Evolutionary conservation across 208 protist genomes (phyloP), one percentile per base, ranked within the genome.

Genomic region (Trypanosoma cruzi): DNA sequence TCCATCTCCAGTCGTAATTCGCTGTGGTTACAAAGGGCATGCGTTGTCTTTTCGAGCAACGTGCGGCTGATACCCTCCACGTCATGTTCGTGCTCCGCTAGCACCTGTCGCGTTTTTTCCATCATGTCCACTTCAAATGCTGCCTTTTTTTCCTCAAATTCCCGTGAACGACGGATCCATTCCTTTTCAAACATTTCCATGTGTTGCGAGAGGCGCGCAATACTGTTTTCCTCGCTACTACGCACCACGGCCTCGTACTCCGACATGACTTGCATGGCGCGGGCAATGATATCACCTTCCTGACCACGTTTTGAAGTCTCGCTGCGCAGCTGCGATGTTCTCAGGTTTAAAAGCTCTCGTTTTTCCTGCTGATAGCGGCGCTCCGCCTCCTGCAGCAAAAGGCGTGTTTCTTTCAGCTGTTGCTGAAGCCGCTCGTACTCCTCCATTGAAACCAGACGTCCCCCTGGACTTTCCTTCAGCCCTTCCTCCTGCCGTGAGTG

Each of bases 201-300:
- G 42, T 76, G 71, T 13, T 79, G 67, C 22, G 60, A 40, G 20
- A 85, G 67, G 31, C 71, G 66, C 5, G 53, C 57, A 14, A 77
- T 52, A 68, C 67, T 81, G 55, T 71, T 57, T 37, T 72, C 62
- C 49, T 85, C 80, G 20, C 57, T 57, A 24, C 62, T 53, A 6
- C 75, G 63, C 24, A 81, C 75, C 22, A 70, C 70, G 29, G 69
- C 46, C 53, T 79, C 75, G 58, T 85, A 85, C 54, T 81, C 71
- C 8, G 57, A 65, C 55, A 81, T 78, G 0, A 68, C 76, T 50
- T 71, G 67, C 67, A 79, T 78, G 18, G 70, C 80, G 16, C 75
- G 66, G 20, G 64, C 59, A 48, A 85, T 67, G 22, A 85, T 68
- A 24, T 82, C 80, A 16, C 66, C 72, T 56, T 75, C 74, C 66